These are phyloP conservation scores for Ophiostoma himal-ulmi DNA, from an alignment of 2,329 filamentous ascomycete genomes.

Conservation along the genomic window DNA sequence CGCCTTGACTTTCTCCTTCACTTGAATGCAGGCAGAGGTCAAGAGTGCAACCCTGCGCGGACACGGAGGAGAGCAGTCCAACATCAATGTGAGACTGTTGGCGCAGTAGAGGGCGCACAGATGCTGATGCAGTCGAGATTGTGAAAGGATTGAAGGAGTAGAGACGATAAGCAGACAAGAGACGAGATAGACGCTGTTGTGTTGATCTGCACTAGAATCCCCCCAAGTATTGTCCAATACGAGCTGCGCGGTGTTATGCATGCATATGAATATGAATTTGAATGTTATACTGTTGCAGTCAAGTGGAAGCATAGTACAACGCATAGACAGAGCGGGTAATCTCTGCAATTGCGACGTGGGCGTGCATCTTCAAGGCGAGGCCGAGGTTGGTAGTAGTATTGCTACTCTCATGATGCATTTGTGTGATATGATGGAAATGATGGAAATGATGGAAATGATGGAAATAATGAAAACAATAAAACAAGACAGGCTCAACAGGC, in stretches of 20 bases:
- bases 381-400: neutral
- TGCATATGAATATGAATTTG: neutral
- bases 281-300: no score
- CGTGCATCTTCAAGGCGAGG: neutral
- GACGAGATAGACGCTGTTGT: neutral
- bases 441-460: no score
- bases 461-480: neutral
- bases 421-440: no score
- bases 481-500: constrained; percentile 1
- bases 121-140: neutral
- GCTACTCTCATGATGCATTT: neutral
- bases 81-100: neutral
- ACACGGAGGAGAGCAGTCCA: neutral
- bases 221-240: neutral
- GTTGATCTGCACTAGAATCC: neutral
- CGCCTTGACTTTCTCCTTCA: neutral
- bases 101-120: neutral
- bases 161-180: neutral
- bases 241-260: constrained; percentile 6
- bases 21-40: neutral
- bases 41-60: neutral
- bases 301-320: no score
- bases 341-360: neutral
- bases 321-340: neutral
- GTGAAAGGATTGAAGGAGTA: neutral